These are phyloP conservation scores for Coemansia sp. DNA, from an alignment of 192 early-diverging fungal species.

Conservation along the genomic window DNA sequence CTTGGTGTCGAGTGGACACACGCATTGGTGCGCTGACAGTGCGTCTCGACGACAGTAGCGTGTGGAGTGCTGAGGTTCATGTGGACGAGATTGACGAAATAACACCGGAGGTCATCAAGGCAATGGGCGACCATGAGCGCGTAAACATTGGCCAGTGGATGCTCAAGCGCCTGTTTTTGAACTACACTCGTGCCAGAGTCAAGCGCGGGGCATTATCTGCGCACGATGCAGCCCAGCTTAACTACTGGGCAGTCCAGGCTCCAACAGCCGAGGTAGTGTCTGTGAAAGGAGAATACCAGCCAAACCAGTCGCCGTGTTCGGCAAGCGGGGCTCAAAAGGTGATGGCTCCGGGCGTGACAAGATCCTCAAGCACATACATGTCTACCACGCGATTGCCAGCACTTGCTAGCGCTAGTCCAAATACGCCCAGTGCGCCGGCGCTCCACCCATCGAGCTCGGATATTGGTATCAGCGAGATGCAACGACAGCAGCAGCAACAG, in stretches of 20 bases:
- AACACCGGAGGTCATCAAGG: conserved; percentile 32
- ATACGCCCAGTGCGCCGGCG: background rate
- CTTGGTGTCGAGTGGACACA: conserved; percentile 94
- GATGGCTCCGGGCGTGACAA: background rate
- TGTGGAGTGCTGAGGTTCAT: conserved; percentile 90
- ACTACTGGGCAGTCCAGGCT: conserved; percentile 56
- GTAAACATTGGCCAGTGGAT: conserved; percentile 56
- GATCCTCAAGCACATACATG: background rate
- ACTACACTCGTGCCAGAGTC: conserved; percentile 74
- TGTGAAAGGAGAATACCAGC: conserved; percentile 8
- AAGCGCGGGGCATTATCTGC: conserved; percentile 68
- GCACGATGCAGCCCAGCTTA: conserved; percentile 56
- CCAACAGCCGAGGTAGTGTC: conserved; percentile 41
- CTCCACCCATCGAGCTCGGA: background rate
- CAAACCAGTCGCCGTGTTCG: background rate
- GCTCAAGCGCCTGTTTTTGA: conserved; percentile 50
- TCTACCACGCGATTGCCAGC: conserved; percentile 5
- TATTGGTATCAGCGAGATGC: background rate
- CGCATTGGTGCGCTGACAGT: conserved; percentile 87
- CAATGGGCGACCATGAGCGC: conserved; percentile 45
- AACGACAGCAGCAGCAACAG: conserved; percentile 1
- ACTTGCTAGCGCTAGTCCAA: conserved; percentile 9
- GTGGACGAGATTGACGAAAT: conserved; percentile 71
- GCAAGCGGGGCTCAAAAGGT: background rate
- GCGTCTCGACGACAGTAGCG: conserved; percentile 75